These are phyloP conservation scores for Microcera coccophila DNA, from an alignment of 2,329 filamentous ascomycete species.

Conservation along the genomic window DNA sequence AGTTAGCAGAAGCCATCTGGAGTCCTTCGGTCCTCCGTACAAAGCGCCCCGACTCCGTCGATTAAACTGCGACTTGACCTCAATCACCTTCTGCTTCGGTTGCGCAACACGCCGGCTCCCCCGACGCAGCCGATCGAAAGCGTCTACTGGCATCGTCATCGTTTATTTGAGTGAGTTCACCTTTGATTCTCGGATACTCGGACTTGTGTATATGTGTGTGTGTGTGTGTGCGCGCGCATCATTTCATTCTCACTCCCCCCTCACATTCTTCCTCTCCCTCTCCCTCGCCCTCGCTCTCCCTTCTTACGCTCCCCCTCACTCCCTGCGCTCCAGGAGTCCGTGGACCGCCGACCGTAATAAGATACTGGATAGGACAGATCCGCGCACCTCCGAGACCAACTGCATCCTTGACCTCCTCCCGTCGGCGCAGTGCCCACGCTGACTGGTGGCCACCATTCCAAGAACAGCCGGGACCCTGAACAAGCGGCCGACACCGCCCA, in stretches of 20 bases:
- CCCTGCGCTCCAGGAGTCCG: too few relatives aligned
- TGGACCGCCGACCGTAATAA: too few relatives aligned
- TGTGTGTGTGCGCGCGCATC: too few relatives aligned
- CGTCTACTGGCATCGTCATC: slow-evolving; percentile 1
- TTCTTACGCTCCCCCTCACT: neutral
- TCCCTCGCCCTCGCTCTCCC: neutral
- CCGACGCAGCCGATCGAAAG: slow-evolving; percentile 16
- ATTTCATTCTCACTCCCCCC: slow-evolving; percentile 4
- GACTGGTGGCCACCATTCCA: slow-evolving; percentile 28
- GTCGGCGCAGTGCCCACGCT: slow-evolving; percentile 14
- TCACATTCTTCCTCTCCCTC: slow-evolving; percentile 5
- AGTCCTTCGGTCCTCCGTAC: neutral
- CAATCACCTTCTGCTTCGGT: slow-evolving; percentile 8
- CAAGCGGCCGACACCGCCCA: slow-evolving; percentile 17
- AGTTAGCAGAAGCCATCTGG: neutral
- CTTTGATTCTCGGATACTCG: too few relatives aligned
- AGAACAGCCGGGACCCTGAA: slow-evolving; percentile 22
- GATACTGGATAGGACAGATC: too few relatives aligned
- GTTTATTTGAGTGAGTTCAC: neutral
- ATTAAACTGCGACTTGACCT: slow-evolving; percentile 1
- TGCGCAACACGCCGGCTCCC: slow-evolving; percentile 16
- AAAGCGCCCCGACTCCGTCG: neutral
- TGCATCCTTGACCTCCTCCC: neutral
- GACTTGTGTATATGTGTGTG: too few relatives aligned
- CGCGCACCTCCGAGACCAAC: neutral